Evolutionary conservation across 129 eudicot genomes (phyloP), one percentile per base, ranked within the genome.

Genomic region (Kitagawia praeruptora): DNA sequence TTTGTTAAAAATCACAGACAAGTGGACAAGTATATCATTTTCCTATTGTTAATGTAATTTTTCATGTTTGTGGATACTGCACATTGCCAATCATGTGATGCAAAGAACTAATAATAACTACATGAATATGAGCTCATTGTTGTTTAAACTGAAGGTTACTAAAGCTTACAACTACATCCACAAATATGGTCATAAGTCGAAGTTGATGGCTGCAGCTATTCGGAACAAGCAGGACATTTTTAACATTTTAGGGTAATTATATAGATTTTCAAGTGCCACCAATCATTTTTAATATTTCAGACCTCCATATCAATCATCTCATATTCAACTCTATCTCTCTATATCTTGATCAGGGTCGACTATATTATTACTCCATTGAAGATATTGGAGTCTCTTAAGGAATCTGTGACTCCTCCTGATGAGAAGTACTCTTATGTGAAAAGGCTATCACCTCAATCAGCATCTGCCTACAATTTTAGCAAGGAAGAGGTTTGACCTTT

Each of bases 181-280:
- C 85, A 96, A 90, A 82, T 83, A 96, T 77, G 97, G 97, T 72
- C 85, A 96, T 63, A 96, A 96, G 80, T 87, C 98, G 34, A 96
- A 92, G 86, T 54, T 96, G 83, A 96, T 96, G 99, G 99, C 92
- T 9, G 98, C 99, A 73, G 97, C 99, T 37, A 87, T 96, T 42
- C 91, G 99, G 45, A 96, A 96, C 91, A 96, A 96, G 81, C 99
- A 96, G 83, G 99, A 96, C 53, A 82, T 96, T 34, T 92, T 87
- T 83, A 92, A 87, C 75, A 88, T 96, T 76, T 80, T 92, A 73
- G 99, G 99, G 98, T 87, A 85, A 75, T 37, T 21, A 27, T 28
- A 46, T 27, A 25, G 14, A 15, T 74, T 53, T 75, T 39, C 25
- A 41, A 77, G 40, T 74, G 31, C 44, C 34, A 64, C 25, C 15